Evolutionary conservation across 306 rosid genomes (phyloP).

Genomic region (Sesbania bispinosa): DNA sequence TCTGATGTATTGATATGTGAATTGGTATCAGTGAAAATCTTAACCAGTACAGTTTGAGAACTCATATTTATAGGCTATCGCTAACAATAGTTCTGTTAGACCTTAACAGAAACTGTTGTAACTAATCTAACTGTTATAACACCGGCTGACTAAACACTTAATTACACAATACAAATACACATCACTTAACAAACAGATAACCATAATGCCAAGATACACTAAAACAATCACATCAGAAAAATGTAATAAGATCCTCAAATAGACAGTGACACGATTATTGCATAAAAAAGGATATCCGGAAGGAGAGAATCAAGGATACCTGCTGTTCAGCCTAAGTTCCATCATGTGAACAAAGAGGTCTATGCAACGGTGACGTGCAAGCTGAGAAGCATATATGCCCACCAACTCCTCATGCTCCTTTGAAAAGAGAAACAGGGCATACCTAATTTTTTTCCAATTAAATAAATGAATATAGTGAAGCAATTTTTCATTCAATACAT

Average conservation of each 20-base stretch:
- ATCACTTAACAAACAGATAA: too few species aligned
- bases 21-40: too few species aligned
- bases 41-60: too few species aligned
- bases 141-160: too few species aligned
- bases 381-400: constrained; percentile 95
- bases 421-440: constrained; percentile 93
- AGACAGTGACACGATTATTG: not conserved
- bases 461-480: not conserved
- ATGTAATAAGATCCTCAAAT: not conserved
- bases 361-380: constrained; percentile 84
- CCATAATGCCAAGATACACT: too few species aligned
- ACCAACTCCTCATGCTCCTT: constrained; percentile 95
- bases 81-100: too few species aligned
- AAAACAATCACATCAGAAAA: constrained; percentile 12
- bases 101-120: too few species aligned
- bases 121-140: too few species aligned
- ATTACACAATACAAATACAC: too few species aligned
- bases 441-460: constrained; percentile 53
- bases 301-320: constrained; percentile 44
- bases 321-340: constrained; percentile 91
- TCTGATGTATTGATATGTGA: too few species aligned
- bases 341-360: constrained; percentile 97
- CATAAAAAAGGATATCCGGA: not conserved
- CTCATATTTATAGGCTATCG: too few species aligned
- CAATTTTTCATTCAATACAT: constrained; percentile 21